Evolutionary conservation across 495 filamentous ascomycete species (phyloP), one percentile per base, ranked within the genome.

Genomic region (Xylaria flabelliformis): DNA sequence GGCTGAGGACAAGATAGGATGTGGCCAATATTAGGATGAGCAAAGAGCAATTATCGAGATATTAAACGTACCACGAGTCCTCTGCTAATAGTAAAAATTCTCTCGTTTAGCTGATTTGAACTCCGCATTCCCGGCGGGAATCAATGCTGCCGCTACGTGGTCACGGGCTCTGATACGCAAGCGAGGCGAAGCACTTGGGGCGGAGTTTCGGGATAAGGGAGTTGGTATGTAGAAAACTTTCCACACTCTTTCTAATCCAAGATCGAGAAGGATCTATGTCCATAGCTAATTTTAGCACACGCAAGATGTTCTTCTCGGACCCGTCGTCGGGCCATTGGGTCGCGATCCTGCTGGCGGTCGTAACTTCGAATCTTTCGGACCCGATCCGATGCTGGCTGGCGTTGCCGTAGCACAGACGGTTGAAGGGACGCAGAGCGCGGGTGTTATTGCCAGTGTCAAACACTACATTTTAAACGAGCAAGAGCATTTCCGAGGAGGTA

Each of bases 101-200:
- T 26, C 12, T 42, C 34, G 32, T 4, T 17, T 67, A 80, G 81
- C 88, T 13, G 88, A 90, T 65, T 83, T 89, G 62, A 89, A 87
- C 69, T 90, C 88, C 0, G 92, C 87, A 3, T 95, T 94, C 78
- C 90, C 92, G 1, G 88, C 92, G 1, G 92, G 92, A 24, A 86
- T 94, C 76, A 94, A 90, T 77, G 89, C 89, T 15, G 92, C 91
- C 4, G 91, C 92, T 21, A 92, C 92, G 0, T 95, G 89, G 84
- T 90, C 92, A 74, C 87, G 88, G 58, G 82, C 86, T 15, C 78
- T 92, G 12, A 89, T 92, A 77, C 86, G 88, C 26, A 77, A 80
- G 0, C 84, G 91, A 8, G 89, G 88, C 4, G 84, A 88, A 29
- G 90, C 84, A 0, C 83, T 93, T 73, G 84, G 77, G 41, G 80